phyloP scores from a whole-genome alignment of 805 yeast species.

The Sungouiozyma intestinalis region DNA sequence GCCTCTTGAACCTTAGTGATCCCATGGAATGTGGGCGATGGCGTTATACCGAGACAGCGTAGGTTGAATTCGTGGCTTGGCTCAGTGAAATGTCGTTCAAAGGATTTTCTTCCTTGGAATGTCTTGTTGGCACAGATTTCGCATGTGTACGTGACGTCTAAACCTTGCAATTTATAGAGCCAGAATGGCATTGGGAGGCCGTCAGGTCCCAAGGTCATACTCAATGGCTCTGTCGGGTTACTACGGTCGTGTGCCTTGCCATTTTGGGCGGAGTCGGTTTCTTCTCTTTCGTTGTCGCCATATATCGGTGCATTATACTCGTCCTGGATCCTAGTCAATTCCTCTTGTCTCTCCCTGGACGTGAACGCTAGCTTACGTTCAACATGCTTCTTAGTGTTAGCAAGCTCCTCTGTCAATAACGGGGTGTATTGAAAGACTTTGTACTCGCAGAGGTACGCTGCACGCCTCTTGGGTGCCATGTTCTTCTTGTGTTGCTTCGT shows the following conservation, averaged over 20 bases:
- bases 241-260: conserved; percentile 15
- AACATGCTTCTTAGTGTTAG: conserved; percentile 45
- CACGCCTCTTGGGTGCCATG: conserved; percentile 13
- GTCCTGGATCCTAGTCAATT: conserved; percentile 34
- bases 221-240: conserved; percentile 23
- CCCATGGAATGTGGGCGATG: conserved; percentile 46
- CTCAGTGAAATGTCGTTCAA: conserved; percentile 66
- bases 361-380: conserved; percentile 63
- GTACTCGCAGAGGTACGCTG: conserved; percentile 30
- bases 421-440: conserved; percentile 30
- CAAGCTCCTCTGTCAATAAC: conserved; percentile 33
- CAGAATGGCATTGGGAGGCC: conserved; percentile 90
- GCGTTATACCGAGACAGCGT: conserved; percentile 57
- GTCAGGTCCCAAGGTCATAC: conserved; percentile 75
- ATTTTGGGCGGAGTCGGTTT: conserved; percentile 16
- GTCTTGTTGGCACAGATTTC: conserved; percentile 75
- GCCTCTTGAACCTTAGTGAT: conserved; percentile 65
- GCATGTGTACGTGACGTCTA: conserved; percentile 60
- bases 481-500: conserved; percentile 71
- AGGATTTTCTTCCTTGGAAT: conserved; percentile 65
- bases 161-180: conserved; percentile 84
- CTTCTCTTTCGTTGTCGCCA: conserved; percentile 32
- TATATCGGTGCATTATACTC: conserved; percentile 30
- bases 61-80: conserved; percentile 65
- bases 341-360: conserved; percentile 53